Percentiles rank a stretch among this genome's conserved stretches.
These are phyloP conservation scores for Trichothecium sympodiale DNA, from an alignment of 2,329 filamentous ascomycete species.

Conservation along the genomic window DNA sequence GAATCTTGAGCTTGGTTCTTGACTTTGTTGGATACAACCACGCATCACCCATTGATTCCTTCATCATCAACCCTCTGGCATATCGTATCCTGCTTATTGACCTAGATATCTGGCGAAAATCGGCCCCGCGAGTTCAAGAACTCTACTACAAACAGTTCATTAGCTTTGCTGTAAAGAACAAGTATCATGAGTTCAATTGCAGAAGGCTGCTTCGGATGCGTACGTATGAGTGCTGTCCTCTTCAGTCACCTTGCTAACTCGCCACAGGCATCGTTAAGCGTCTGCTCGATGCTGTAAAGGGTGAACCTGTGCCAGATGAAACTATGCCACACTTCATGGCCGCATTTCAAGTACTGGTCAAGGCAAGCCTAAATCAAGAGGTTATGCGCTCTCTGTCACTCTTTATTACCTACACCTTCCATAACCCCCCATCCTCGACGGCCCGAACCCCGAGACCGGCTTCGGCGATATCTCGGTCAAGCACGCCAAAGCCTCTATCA, in stretches of 20 bases:
- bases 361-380: conserved; percentile 71
- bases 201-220: conserved; percentile 82
- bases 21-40: conserved; percentile 83
- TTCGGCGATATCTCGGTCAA: conserved; percentile 26
- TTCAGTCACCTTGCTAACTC: conserved; percentile 7
- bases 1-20: conserved; percentile 67
- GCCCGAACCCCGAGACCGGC: conserved; percentile 39
- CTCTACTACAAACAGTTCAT: conserved; percentile 90
- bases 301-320: conserved; percentile 62
- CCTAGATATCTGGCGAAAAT: conserved; percentile 83
- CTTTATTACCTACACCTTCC: conserved; percentile 87
- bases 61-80: conserved; percentile 90
- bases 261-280: conserved; percentile 72
- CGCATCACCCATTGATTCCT: conserved; percentile 68
- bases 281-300: conserved; percentile 81
- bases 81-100: conserved; percentile 89
- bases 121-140: conserved; percentile 64
- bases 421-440: conserved; percentile 39
- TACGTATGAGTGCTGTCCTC: conserved; percentile 33
- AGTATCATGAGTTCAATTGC: conserved; percentile 85
- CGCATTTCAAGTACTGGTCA: conserved; percentile 70
- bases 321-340: conserved; percentile 66
- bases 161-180: conserved; percentile 80
- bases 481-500: conserved; percentile 24
- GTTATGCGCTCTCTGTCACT: conserved; percentile 78